Evolutionary conservation across 2,329 filamentous ascomycete genomes (phyloP), one percentile per base, ranked within the genome.

Genomic region (Ophiostoma australiae): DNA sequence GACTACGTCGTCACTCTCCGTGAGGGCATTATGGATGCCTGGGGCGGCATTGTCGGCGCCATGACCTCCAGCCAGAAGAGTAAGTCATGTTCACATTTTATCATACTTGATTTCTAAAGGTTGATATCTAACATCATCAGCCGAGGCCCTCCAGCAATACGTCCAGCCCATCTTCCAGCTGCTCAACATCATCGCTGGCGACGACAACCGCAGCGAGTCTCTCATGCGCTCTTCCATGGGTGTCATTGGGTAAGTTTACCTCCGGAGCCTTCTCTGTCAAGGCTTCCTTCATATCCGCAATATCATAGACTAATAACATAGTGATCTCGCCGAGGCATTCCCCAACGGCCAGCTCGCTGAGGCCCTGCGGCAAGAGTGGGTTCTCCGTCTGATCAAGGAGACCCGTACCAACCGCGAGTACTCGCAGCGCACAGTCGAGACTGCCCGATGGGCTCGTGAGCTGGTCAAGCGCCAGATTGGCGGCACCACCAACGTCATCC

Each of bases 11-110:
- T 97, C 74, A 97, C 94, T 27, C 86, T 99, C 68, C 90, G 95
- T 70, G 96, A 99, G 79, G 95, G 94, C 76, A 98, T 99, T 75
- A 97, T 98, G 90, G 95, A 99, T 84, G 95, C 95, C 44, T 99
- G 96, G 94, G 93, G 94, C 77, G 95, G 95, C 75, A 95, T 97
- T 75, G 93, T 99, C 78, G 89, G 94, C 79, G 93, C 95, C 70
- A 93, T 98, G 90, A 97, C 95, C 84, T 82, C 86, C 69, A 92
- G 90, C 77, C 84, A 84, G 77, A 94, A 94, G 84, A 89, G 90
- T 91, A 81, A 80, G 88, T 82, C 23, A 27, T 6, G 4, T 48
- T 63, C 4, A 20, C 31, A 7, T 48, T 48, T 17, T 15, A 41
- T 41, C 0, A 44, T 39, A 13, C 20, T 4, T 6, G 11, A 7